Conservation (phyloP, 176 grass and related monocot species). For the Cocos nucifera region DNA sequence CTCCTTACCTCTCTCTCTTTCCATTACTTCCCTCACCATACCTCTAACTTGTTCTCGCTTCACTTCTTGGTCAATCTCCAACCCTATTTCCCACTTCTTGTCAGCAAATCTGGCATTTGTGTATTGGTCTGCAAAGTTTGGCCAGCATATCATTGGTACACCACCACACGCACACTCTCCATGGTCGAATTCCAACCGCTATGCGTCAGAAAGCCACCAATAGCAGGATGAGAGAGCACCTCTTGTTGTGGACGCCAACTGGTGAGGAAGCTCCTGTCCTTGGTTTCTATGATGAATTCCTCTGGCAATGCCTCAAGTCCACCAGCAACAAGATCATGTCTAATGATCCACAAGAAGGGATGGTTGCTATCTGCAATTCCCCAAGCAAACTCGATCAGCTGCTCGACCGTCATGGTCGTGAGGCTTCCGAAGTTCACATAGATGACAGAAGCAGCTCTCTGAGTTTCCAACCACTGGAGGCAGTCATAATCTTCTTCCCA, state of each 20-base stretch:
- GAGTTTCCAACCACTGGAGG: constrained; percentile 3
- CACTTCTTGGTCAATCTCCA: constrained; percentile 1
- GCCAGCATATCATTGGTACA: constrained; percentile 9
- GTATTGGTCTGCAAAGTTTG: constrained; percentile 1
- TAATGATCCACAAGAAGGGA: constrained; percentile 10
- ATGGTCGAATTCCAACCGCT: not conserved
- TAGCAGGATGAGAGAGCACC: no score
- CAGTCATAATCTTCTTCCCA: constrained; percentile 3
- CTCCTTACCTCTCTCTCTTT: not conserved
- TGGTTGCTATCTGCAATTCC: constrained; percentile 5
- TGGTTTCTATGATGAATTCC: not conserved
- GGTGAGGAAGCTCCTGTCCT: not conserved
- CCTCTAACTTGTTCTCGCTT: not conserved
- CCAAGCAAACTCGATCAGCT: constrained; percentile 15
- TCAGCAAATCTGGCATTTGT: not conserved
- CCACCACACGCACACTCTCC: constrained; percentile 2
- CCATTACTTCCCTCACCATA: not conserved
- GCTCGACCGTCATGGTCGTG: not conserved
- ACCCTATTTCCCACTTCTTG: not conserved
- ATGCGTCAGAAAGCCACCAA: no score
- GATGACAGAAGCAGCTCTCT: not conserved
- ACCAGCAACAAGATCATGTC: not conserved
- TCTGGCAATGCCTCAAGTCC: not conserved
- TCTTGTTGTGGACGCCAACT: no score
- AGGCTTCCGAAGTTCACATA: constrained; percentile 19